Base-by-base conservation (phyloP, 208 protist genomes). In the Tritrichomonas musculus region DNA sequence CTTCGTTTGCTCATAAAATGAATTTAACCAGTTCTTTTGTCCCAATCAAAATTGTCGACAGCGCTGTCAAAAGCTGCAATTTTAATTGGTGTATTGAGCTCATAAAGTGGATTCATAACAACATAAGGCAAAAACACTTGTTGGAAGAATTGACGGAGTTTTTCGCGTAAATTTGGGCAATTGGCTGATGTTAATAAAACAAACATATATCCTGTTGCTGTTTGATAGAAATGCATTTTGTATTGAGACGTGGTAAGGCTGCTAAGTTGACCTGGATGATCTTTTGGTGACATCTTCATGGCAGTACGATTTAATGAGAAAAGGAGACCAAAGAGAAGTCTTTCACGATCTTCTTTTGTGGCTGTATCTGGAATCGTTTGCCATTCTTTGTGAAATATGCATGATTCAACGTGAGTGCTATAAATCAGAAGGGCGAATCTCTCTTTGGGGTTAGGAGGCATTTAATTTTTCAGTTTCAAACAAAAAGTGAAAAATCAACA, bases 51-150 rank as follows among this genome's bases (percentile, higher is more conserved):
- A 33, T 57, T 88, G 22, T 88, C 77, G 9, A 88, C 77, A 53
- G 44, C 77, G 9, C 47, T 39, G n/a, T 88, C 77, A 27, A 88
- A 88, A 33, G 77, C 41, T 8, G 77, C n/a, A 27, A 88, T 88
- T 47, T 88, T 88, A 17, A 88, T 88, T n/a, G 25, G 47, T 33
- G 41, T 57, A 57, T 88, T 33, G 39, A 88, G 47, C 36, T 88
- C 77, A 30, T 88, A 88, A 3, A 57, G 20, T 88, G 77, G 77
- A 88, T 88, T 88, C 77, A 88, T 88, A 39, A 88, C 47, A 88
- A 88, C 77, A 39, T 88, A 44, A 57, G 77, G 44, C 1, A 88
- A n/a, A n/a, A 88, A 88, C 0, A 88, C 77, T 39, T 88, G 77
- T 41, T 25, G 27, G 77, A 53, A 88, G 47, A 88, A 88, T 44